Evolutionary conservation across 495 filamentous ascomycete species (phyloP).

Genomic region (Paragyromitra xinjiangensis): DNA sequence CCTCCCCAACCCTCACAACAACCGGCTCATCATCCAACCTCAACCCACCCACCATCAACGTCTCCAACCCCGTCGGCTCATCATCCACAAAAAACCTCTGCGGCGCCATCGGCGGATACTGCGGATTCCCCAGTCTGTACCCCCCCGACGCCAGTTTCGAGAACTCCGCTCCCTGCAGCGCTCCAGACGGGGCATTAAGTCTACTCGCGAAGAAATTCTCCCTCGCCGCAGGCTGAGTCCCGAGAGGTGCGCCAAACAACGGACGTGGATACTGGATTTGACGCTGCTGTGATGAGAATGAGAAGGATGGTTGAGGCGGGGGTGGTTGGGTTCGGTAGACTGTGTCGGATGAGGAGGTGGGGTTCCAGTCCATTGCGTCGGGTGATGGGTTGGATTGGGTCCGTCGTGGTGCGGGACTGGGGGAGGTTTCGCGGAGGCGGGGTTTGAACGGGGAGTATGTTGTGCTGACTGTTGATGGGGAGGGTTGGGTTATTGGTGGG

Average conservation of each 20-base stretch:
- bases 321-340: constrained; percentile 11
- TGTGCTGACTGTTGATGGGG: constrained; percentile 39
- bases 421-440: constrained; percentile 40
- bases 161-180: background rate
- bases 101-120: constrained; percentile 43
- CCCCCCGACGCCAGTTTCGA: background rate
- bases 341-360: constrained; percentile 14
- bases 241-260: too few relatives aligned
- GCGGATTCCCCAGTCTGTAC: constrained; percentile 15
- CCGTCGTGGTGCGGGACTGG: constrained; percentile 38
- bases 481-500: constrained; percentile 11
- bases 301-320: constrained; percentile 36
- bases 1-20: background rate
- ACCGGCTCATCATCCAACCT: constrained; percentile 31
- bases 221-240: too few relatives aligned
- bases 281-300: constrained; percentile 16
- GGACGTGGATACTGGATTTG: constrained; percentile 15
- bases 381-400: constrained; percentile 21
- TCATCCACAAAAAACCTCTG: constrained; percentile 46
- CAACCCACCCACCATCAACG: constrained; percentile 29
- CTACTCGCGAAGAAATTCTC: background rate
- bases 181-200: background rate
- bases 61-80: constrained; percentile 34
- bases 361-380: constrained; percentile 57
- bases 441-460: constrained; percentile 41